Evolutionary conservation across 169 alveolate genomes (phyloP).

Genomic region (Plasmodium blacklocki): DNA sequence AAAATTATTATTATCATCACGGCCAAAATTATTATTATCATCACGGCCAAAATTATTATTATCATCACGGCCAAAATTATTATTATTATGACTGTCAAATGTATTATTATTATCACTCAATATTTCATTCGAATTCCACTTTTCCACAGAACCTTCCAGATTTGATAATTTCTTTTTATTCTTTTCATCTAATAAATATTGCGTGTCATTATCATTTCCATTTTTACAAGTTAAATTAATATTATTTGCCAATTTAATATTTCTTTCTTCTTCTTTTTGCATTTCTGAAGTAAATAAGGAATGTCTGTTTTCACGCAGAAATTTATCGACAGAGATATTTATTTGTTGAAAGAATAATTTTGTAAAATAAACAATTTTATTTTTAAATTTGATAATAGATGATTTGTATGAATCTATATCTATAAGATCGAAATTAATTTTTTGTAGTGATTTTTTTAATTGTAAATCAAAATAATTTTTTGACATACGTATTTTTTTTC

Average conservation of each 20-base stretch:
- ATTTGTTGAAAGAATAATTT: slow-evolving; percentile 72
- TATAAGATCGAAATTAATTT: slow-evolving; percentile 51
- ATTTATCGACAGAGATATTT: slow-evolving; percentile 51
- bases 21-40: neutral
- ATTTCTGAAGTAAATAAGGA: slow-evolving; percentile 11
- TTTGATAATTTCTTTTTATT: too few relatives aligned
- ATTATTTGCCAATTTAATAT: neutral
- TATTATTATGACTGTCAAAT: neutral
- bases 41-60: neutral
- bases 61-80: neutral
- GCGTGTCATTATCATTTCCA: neutral
- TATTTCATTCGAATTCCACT: too few relatives aligned
- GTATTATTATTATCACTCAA: neutral
- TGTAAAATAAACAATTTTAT: slow-evolving; percentile 42
- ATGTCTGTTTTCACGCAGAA: slow-evolving; percentile 23
- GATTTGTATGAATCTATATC: slow-evolving; percentile 57
- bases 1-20: neutral
- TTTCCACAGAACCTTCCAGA: too few relatives aligned
- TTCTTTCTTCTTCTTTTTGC: neutral
- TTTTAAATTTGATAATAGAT: slow-evolving; percentile 50
- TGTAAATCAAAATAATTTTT: slow-evolving; percentile 68
- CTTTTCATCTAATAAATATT: too few relatives aligned
- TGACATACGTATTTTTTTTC: slow-evolving; percentile 36
- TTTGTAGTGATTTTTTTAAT: slow-evolving; percentile 43
- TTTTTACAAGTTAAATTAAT: neutral